These are phyloP conservation scores for Lentinula boryana DNA, from an alignment of 768 basidiomycete genomes.

Conservation along the genomic window DNA sequence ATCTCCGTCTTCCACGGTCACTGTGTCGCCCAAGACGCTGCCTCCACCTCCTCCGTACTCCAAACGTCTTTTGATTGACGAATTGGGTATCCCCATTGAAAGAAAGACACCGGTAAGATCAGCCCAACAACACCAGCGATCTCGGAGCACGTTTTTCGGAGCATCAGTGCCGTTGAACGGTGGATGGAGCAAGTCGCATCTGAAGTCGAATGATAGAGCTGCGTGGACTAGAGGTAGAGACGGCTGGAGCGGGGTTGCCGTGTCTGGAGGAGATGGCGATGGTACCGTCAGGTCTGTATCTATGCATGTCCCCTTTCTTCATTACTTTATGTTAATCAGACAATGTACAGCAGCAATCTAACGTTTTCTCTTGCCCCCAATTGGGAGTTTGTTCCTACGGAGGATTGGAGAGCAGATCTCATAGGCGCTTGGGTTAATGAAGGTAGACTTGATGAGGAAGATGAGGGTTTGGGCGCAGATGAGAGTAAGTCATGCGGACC, in stretches of 20 bases:
- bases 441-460: background rate
- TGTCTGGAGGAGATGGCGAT: slow-evolving; percentile 21
- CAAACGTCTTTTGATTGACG: background rate
- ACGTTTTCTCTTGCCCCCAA: slow-evolving; percentile 72
- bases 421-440: slow-evolving; percentile 45
- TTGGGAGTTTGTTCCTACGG: slow-evolving; percentile 71
- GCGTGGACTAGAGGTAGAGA: slow-evolving; percentile 71
- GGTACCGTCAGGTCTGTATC: slow-evolving; percentile 60
- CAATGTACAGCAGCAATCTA: slow-evolving; percentile 59
- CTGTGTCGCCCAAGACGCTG: background rate
- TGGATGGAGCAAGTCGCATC: slow-evolving; percentile 40
- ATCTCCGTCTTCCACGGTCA: background rate
- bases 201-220: slow-evolving; percentile 40
- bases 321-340: background rate
- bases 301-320: background rate
- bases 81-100: background rate
- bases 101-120: background rate
- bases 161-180: background rate
- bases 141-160: slow-evolving; percentile 1
- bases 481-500: slow-evolving; percentile 13
- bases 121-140: slow-evolving; percentile 7
- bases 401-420: slow-evolving; percentile 71
- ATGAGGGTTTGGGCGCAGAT: slow-evolving; percentile 16
- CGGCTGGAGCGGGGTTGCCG: slow-evolving; percentile 58
- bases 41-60: background rate